Evolutionary conservation across 2,329 filamentous ascomycete species (phyloP).

Genomic region (Alternaria sp.): DNA sequence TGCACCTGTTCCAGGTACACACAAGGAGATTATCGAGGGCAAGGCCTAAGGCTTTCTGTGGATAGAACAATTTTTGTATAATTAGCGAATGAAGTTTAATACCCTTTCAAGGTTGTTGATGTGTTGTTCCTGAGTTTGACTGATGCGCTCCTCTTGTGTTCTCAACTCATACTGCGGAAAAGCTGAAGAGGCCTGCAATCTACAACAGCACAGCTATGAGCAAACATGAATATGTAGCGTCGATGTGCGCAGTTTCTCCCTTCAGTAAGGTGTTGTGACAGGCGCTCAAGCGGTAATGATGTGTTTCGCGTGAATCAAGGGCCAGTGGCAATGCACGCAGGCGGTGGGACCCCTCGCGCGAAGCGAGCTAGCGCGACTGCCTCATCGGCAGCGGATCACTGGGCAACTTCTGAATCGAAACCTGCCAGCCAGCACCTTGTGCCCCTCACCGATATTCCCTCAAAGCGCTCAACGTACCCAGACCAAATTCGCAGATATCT

Average conservation of each 20-base stretch:
- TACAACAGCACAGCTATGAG: neutral
- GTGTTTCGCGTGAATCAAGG: conserved; percentile 1
- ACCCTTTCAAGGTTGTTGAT: neutral
- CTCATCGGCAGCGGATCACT: conserved; percentile 18
- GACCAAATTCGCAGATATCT: neutral
- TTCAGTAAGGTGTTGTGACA: neutral
- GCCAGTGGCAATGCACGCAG: conserved; percentile 14
- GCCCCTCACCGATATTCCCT: conserved; percentile 25
- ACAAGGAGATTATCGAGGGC: conserved; percentile 27
- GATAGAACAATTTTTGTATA: neutral
- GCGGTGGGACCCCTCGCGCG: conserved; percentile 19
- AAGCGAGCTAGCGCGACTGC: conserved; percentile 24
- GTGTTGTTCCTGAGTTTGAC: neutral
- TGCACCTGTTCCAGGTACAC: conserved; percentile 43
- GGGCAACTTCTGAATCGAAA: conserved; percentile 13
- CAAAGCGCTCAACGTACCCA: conserved; percentile 3
- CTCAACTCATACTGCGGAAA: neutral
- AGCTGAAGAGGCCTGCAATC: neutral
- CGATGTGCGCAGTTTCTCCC: neutral
- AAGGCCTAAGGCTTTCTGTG: neutral
- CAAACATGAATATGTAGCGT: neutral
- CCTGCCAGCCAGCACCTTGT: conserved; percentile 28
- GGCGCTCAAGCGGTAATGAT: neutral
- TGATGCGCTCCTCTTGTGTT: neutral
- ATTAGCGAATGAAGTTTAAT: neutral